These are phyloP conservation scores for Myochromella boudieri DNA, from an alignment of 768 basidiomycete genomes.

Conservation along the genomic window DNA sequence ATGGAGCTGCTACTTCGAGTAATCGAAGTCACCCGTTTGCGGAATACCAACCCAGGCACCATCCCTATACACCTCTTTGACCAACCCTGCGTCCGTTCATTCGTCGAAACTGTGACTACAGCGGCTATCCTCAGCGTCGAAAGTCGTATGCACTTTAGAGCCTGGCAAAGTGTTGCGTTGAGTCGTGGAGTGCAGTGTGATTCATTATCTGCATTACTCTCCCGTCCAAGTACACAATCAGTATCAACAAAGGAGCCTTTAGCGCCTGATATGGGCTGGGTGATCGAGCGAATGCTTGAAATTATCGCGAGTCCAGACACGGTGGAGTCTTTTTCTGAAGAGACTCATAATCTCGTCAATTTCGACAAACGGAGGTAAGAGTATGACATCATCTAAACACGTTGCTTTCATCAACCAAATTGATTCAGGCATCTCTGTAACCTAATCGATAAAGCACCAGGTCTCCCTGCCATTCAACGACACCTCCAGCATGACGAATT, in stretches of 20 bases:
- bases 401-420: conserved; percentile 15
- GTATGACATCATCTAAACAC: not conserved
- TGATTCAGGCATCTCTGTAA: conserved; percentile 61
- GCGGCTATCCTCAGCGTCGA: conserved; percentile 80
- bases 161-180: conserved; percentile 75
- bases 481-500: conserved; percentile 52
- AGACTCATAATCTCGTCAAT: conserved; percentile 65
- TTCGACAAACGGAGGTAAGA: conserved; percentile 79
- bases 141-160: conserved; percentile 73
- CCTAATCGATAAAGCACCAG: conserved; percentile 55
- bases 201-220: conserved; percentile 55
- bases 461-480: conserved; percentile 41
- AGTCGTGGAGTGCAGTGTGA: conserved; percentile 63
- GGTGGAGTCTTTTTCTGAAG: conserved; percentile 52
- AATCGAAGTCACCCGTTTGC: conserved; percentile 70
- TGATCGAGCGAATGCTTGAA: conserved; percentile 80
- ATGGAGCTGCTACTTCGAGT: conserved; percentile 73
- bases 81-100: conserved; percentile 70
- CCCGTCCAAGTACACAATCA: conserved; percentile 45
- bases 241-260: conserved; percentile 49
- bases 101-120: conserved; percentile 73
- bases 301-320: conserved; percentile 74
- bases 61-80: conserved; percentile 42
- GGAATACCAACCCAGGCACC: conserved; percentile 45
- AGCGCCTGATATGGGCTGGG: conserved; percentile 79